Evolutionary conservation across 2,329 filamentous ascomycete genomes (phyloP), one percentile per base, ranked within the genome.

Genomic region (Seiridium unicorne): DNA sequence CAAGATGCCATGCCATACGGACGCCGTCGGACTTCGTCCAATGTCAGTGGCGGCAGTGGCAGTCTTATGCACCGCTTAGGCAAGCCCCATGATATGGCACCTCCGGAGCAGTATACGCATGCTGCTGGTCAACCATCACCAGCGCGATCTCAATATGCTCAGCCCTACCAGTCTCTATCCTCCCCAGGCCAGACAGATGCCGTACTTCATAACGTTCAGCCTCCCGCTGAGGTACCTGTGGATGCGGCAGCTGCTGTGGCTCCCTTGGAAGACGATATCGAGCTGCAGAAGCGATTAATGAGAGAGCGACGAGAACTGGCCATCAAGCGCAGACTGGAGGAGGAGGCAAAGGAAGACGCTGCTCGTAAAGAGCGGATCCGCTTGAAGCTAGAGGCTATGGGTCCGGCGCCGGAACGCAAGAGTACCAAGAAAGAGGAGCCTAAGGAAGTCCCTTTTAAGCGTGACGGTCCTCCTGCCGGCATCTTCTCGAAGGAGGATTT

Each of bases 21-120:
- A 44, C 87, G 93, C 65, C 87, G 93, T 62, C 88, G 94, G 63
- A 90, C 90, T 60, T 97, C 94, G 13, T 98, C 94, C 2, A 96
- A 93, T 69, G 89, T 96, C 46, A 97, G 93, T 72, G 93, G 92
- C 59, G 91, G 90, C 61, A 96, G 92, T 72, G 89, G 89, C 62
- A 82, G 85, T 44, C 85, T 88, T 64, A 82, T 83, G 66, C 84
- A 89, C 66, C 86, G 89, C 42, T 65, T 78, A 42, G 73, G 73
- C 44, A 83, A 80, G 64, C 73, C 73, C 5, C 73, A 72, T 32
- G 81, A 84, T 7, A 71, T 79, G 55, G 74, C 74, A 0, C 75
- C 79, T 2, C 71, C 75, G 2, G 81, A 85, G 5, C 63, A 79
- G 36, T 55, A 51, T 57, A 32, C 54, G 38, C 46, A 36, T 46